Evolutionary conservation across 2,329 filamentous ascomycete species (phyloP).

Genomic region (Botryotinia convoluta): DNA sequence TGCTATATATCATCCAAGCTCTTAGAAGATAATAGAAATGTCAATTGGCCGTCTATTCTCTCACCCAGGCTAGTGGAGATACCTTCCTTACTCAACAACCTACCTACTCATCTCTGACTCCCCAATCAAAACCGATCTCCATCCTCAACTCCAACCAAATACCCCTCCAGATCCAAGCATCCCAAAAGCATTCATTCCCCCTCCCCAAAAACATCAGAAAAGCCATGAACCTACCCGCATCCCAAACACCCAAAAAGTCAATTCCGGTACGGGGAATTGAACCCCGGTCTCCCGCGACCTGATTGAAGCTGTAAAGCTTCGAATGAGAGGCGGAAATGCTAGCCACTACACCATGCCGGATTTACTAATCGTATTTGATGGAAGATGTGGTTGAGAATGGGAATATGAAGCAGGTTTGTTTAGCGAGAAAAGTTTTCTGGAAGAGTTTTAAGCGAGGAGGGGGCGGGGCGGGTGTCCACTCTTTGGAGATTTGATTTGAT

Average conservation of each 20-base stretch:
- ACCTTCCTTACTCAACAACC: background rate
- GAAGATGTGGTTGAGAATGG: fast-evolving
- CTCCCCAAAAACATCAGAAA: too few species aligned
- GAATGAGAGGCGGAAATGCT: background rate
- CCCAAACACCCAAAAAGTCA: too few species aligned
- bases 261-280: background rate
- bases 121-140: background rate
- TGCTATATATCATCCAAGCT: background rate
- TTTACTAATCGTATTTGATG: background rate
- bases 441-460: background rate
- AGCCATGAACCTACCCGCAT: too few species aligned
- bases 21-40: background rate
- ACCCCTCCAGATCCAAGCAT: too few species aligned
- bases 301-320: background rate
- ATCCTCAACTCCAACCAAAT: background rate
- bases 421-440: background rate
- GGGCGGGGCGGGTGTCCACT: background rate
- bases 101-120: background rate
- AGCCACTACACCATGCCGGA: background rate
- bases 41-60: background rate
- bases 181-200: too few species aligned
- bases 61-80: background rate
- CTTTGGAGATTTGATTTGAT: background rate
- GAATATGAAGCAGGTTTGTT: background rate
- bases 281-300: background rate